Percentiles rank a stretch among this genome's conserved stretches.
These are phyloP conservation scores for Colletotrichum chlorophyti DNA, from an alignment of 2,329 filamentous ascomycete species.

Conservation along the genomic window DNA sequence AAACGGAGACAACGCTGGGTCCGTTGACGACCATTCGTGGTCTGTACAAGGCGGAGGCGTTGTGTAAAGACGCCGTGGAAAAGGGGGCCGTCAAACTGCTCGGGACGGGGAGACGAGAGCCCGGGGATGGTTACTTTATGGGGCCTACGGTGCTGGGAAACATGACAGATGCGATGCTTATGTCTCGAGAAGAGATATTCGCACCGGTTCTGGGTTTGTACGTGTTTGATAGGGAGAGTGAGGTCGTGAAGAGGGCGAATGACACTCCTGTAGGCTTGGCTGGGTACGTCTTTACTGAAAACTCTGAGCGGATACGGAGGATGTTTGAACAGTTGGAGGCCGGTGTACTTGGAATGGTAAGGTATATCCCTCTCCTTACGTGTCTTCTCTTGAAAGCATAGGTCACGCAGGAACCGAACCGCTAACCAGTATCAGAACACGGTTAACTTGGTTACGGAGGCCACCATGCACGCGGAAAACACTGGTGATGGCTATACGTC, in stretches of 20 bases:
- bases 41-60: conserved; percentile 47
- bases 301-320: conserved; percentile 46
- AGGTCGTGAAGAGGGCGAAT: conserved; percentile 74
- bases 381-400: neutral
- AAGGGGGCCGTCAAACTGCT: conserved; percentile 67
- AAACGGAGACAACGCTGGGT: conserved; percentile 39
- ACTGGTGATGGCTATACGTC: conserved; percentile 12
- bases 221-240: conserved; percentile 73
- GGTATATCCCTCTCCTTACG: neutral
- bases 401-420: neutral
- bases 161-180: conserved; percentile 71
- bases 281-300: conserved; percentile 73
- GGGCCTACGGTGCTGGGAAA: conserved; percentile 74
- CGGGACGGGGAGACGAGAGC: conserved; percentile 61
- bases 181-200: conserved; percentile 77
- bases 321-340: conserved; percentile 62
- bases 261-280: conserved; percentile 73
- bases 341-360: conserved; percentile 67
- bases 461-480: neutral
- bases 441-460: conserved; percentile 13
- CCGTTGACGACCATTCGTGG: conserved; percentile 42
- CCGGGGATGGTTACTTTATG: conserved; percentile 74
- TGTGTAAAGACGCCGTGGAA: conserved; percentile 68
- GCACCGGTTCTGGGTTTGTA: conserved; percentile 76
- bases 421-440: conserved; percentile 17